Base-by-base conservation (phyloP, 163 green algal genomes). In the Chlamydomonas reinhardtii region DNA sequence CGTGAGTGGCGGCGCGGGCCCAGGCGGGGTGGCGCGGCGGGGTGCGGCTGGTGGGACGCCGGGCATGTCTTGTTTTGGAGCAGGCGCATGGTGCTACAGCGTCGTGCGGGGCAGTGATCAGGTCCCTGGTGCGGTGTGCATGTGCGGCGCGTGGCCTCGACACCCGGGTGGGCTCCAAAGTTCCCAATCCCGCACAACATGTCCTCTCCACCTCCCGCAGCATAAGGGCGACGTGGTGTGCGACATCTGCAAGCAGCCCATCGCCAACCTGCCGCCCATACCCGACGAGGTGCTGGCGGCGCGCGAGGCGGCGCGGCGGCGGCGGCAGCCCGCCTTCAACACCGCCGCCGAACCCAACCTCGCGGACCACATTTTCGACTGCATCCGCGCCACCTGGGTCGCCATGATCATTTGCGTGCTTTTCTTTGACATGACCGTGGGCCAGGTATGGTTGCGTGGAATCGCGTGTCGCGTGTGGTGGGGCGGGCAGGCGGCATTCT, bases 301-400 rank as follows among this genome's bases (percentile, higher is more conserved):
- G n/a, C 61, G 61, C 31, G 83, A 89, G 85, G 85, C 64, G 12
- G 76, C 84, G 16, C 59, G 80, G 19, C 31, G 78, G 29, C 76
- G 82, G 6, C 68, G 83, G 9, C 52, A 88, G 76, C 84, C 89
- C 72, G 74, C 73, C 52, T 91, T 91, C 82, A 77, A 32, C 66
- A 82, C 70, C 20, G 69, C 84, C 34, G 90, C 95, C 27, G 92
- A 95, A 31, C 89, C 94, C 35, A 91, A 84, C 72, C 77, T 74
- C 54, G 92, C 93, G 12, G 94, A 98, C 81, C 89, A 97, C 35
- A 79, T 97, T 14, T 98, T 98, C 81, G 95, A 98, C 83, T 96
- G 91, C 88, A 94, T 98, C 31, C 85, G 96, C 24, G 92, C 97
- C 32, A 95, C 91, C 2, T 98, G 95, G 96, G 87, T 97, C 52